phyloP scores from a whole-genome alignment of 2,329 filamentous ascomycete species.

The Fusarium scirpi region DNA sequence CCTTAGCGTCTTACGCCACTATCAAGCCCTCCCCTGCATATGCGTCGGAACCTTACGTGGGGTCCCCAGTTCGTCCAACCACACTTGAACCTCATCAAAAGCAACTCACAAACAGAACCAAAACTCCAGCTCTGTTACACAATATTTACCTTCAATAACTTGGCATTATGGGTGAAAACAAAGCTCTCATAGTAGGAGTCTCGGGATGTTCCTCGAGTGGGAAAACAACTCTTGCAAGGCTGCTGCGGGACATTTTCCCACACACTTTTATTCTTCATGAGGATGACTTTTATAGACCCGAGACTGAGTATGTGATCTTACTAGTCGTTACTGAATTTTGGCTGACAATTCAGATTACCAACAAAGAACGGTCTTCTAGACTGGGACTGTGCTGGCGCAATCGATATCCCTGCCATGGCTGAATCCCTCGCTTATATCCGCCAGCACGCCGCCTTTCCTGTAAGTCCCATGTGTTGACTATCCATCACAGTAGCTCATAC shows the following conservation, averaged over 20 bases:
- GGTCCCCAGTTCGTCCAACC: neutral
- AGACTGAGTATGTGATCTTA: conserved; percentile 69
- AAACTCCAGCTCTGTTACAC: neutral
- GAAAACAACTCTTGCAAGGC: conserved; percentile 91
- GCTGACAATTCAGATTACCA: conserved; percentile 58
- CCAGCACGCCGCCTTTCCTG: conserved; percentile 72
- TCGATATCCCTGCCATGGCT: conserved; percentile 78
- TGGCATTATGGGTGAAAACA: conserved; percentile 52
- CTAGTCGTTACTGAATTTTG: neutral
- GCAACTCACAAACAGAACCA: conserved; percentile 5
- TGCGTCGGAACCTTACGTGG: conserved; percentile 3
- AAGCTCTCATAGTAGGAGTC: conserved; percentile 78
- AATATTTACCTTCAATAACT: neutral
- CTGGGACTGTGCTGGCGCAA: conserved; percentile 89
- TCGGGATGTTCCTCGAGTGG: conserved; percentile 93
- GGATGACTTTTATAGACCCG: conserved; percentile 93
- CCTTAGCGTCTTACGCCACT: conserved; percentile 18
- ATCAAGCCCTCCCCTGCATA: conserved; percentile 25
- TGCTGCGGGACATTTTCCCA: conserved; percentile 85
- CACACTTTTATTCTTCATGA: conserved; percentile 87
- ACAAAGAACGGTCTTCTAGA: conserved; percentile 75
- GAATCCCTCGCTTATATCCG: conserved; percentile 78
- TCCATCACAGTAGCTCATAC: neutral
- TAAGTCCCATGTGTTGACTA: conserved; percentile 52
- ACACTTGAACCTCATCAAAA: neutral